Evolutionary conservation across 176 grass and related monocot species (phyloP).

Genomic region (Panicum miliaceum): DNA sequence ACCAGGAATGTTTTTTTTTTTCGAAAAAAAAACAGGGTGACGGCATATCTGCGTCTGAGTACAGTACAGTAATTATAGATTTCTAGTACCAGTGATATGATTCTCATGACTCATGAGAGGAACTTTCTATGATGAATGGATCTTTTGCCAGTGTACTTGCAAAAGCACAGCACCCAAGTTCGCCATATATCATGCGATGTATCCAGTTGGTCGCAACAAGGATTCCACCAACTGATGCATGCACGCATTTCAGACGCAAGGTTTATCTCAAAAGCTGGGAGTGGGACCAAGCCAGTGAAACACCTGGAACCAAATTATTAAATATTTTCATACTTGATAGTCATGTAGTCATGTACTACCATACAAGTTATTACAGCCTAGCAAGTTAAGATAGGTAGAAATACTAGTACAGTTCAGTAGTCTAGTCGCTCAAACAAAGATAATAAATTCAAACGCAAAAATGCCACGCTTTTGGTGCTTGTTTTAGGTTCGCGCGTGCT

Average conservation of each 20-base stretch:
- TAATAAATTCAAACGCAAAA: constrained; percentile 26
- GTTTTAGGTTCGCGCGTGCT: neutral
- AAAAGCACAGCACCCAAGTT: constrained; percentile 24
- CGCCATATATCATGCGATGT: neutral
- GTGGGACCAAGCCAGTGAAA: neutral
- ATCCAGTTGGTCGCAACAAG: constrained; percentile 34
- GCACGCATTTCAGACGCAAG: neutral
- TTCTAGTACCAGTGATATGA: neutral
- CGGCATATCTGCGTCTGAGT: constrained; percentile 16
- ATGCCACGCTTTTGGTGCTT: neutral
- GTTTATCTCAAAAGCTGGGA: neutral
- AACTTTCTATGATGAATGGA: constrained; percentile 24
- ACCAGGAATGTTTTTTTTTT: neutral
- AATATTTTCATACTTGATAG: constrained; percentile 20
- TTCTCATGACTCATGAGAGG: neutral
- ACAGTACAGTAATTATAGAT: neutral
- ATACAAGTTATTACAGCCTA: neutral
- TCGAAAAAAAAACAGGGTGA: constrained; percentile 2
- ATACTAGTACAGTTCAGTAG: constrained; percentile 7
- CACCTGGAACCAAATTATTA: neutral
- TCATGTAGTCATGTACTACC: neutral
- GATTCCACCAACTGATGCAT: neutral
- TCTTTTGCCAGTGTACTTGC: constrained; percentile 32
- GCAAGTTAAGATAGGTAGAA: neutral
- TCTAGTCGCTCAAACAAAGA: neutral